Evolutionary conservation across 164 flowering plant genomes (phyloP), one percentile per base, ranked within the genome.

Genomic region (Magnolia officinalis): DNA sequence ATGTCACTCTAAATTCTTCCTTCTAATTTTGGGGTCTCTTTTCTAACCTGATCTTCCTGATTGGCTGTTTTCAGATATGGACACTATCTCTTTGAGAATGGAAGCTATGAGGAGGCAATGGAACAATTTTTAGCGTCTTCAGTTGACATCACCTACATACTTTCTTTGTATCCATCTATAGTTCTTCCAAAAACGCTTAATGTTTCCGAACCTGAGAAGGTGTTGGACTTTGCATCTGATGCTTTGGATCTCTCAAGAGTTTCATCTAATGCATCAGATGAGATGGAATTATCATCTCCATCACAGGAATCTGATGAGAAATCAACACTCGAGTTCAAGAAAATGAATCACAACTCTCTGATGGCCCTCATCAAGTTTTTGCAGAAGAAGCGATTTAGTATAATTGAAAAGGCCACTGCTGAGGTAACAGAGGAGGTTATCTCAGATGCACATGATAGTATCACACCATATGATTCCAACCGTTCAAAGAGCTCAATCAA

Each of bases 51-150:
- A 11, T 68, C 49, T 68, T 68, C 19, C 10, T 18, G n/a, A 18
- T 61, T 63, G 55, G 23, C 18, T 23, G 7, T 79, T 80, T 80
- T 79, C 88, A 91, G 95, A 81, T 96, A 90, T 86, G 99, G 96
- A 64, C 98, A 93, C 80, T 81, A 88, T 84, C 87, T 96, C 50
- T 94, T 92, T 82, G 97, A 96, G 58, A 96, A 85, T 85, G 93
- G 91, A 71, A 88, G 86, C 92, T 93, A 94, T 77, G 98, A 96
- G 86, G 96, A 94, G 75, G 98, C 99, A 72, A 94, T 96, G 98
- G 98, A 96, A 74, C 98, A 96, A 68, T 96, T 96, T 85, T 71
- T 85, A 81, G 93, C 90, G 78, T 95, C 99, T 81, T 96, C 91
- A 87, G 97, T 92, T 11, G 97, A 96, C 77, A 89, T 94, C 72